Conservation (phyloP, 2,329 filamentous ascomycete genomes). For the Calonectria fujianensis region DNA sequence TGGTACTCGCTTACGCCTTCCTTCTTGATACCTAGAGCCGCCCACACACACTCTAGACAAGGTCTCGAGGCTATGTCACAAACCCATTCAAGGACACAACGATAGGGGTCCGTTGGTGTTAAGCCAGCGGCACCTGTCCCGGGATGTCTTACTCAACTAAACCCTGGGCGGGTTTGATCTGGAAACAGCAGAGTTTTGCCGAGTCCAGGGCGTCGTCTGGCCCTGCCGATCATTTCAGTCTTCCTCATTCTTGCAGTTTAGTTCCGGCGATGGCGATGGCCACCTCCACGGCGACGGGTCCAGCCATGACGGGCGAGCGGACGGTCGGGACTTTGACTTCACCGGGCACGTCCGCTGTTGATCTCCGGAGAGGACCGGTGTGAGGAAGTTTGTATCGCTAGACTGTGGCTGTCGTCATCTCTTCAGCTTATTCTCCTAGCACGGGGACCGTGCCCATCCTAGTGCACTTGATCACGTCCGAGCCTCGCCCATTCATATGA, state of each 20-base stretch:
- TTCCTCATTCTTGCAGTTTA: slow-evolving; percentile 33
- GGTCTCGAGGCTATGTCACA: slow-evolving; percentile 26
- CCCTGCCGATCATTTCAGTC: slow-evolving; percentile 31
- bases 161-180: slow-evolving; percentile 38
- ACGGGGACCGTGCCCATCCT: slow-evolving; percentile 35
- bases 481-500: slow-evolving; percentile 23
- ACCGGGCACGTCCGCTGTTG: slow-evolving; percentile 39
- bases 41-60: slow-evolving; percentile 20
- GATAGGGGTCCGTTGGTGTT: slow-evolving; percentile 16
- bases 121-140: slow-evolving; percentile 12
- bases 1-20: slow-evolving; percentile 11
- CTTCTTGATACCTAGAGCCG: slow-evolving; percentile 13
- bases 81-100: slow-evolving; percentile 24
- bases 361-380: slow-evolving; percentile 36
- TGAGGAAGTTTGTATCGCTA: slow-evolving; percentile 24
- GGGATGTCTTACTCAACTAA: slow-evolving; percentile 31
- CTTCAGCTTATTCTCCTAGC: slow-evolving; percentile 36
- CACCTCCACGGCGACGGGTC: slow-evolving; percentile 29
- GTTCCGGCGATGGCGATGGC: slow-evolving; percentile 44
- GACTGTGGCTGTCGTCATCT: slow-evolving; percentile 36
- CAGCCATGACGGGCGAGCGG: slow-evolving; percentile 47
- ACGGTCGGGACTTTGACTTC: slow-evolving; percentile 41
- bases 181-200: slow-evolving; percentile 40
- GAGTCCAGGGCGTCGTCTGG: slow-evolving; percentile 32
- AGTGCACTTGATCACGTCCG: slow-evolving; percentile 11